phyloP scores from a whole-genome alignment of 306 rosid genomes.

The Inga oerstediana region DNA sequence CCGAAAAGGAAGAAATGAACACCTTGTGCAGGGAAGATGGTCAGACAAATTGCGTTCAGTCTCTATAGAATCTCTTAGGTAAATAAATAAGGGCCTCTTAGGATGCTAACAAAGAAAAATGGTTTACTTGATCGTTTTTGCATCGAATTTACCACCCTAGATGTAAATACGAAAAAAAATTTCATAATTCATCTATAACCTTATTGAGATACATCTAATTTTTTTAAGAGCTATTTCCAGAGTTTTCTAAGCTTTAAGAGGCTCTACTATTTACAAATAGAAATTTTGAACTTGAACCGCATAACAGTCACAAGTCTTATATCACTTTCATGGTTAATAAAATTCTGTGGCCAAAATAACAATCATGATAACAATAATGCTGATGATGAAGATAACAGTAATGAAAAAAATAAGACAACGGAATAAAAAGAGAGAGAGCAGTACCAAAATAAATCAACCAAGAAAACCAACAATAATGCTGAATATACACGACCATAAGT shows the following conservation, averaged over 20 bases:
- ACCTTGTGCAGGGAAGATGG: not conserved
- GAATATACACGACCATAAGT: conserved; percentile 91
- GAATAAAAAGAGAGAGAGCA: conserved; percentile 25
- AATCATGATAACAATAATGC: not conserved
- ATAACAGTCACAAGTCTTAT: not conserved
- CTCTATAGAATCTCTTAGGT: not conserved
- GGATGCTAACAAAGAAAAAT: not conserved
- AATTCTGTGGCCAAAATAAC: not conserved
- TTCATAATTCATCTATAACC: not conserved
- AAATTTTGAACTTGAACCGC: not conserved
- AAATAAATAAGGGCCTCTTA: not conserved
- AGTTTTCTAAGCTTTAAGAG: not conserved
- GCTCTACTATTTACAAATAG: not conserved
- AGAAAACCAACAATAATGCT: conserved; percentile 74
- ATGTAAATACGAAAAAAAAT: not conserved
- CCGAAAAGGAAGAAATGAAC: not conserved
- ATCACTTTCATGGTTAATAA: not conserved
- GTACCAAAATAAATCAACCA: conserved; percentile 85
- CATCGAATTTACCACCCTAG: not conserved
- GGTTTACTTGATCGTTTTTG: not conserved
- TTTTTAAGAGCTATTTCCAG: not conserved
- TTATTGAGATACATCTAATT: not conserved
- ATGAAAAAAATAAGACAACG: conserved; percentile 9
- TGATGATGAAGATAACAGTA: not conserved
- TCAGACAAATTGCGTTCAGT: not conserved